Evolutionary conservation across 148 eudicot species (phyloP).

Genomic region (Agrostemma githago): DNA sequence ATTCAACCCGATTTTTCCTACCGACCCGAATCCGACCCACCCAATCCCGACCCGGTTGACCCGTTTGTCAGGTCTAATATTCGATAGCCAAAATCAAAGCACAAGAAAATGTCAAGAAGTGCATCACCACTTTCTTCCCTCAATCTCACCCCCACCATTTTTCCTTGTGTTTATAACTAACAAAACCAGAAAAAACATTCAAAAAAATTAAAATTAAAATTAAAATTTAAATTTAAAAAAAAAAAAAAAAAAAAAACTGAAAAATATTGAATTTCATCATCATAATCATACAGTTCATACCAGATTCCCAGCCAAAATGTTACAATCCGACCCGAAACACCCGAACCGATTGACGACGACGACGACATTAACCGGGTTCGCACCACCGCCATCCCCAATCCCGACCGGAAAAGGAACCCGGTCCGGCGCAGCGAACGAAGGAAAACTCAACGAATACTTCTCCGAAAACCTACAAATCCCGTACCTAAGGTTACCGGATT

Average conservation of each 20-base stretch:
- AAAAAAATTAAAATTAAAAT: not conserved
- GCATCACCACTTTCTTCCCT: constrained; percentile 17
- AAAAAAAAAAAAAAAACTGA: not conserved
- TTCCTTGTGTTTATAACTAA: not conserved
- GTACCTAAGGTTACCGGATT: constrained; percentile 48
- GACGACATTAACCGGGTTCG: constrained; percentile 9
- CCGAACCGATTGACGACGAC: not conserved
- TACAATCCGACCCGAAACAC: too few species aligned
- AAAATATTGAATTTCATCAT: not conserved
- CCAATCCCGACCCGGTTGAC: too few species aligned
- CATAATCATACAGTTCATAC: too few species aligned
- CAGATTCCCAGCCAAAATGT: not conserved
- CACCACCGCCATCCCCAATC: constrained; percentile 64
- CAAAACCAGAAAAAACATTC: constrained; percentile 5
- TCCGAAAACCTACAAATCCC: constrained; percentile 45
- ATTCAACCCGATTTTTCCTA: too few species aligned
- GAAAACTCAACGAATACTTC: constrained; percentile 41
- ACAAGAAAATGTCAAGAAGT: constrained; percentile 12
- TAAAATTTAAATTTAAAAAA: not conserved
- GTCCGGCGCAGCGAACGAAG: constrained; percentile 36
- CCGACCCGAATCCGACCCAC: too few species aligned
- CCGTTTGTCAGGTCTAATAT: too few species aligned
- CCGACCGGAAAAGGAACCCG: constrained; percentile 62
- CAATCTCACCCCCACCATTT: constrained; percentile 5
- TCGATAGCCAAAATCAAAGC: too few species aligned